Conservation (phyloP, 441 rosid genomes). For the Eutrema salsugineum region DNA sequence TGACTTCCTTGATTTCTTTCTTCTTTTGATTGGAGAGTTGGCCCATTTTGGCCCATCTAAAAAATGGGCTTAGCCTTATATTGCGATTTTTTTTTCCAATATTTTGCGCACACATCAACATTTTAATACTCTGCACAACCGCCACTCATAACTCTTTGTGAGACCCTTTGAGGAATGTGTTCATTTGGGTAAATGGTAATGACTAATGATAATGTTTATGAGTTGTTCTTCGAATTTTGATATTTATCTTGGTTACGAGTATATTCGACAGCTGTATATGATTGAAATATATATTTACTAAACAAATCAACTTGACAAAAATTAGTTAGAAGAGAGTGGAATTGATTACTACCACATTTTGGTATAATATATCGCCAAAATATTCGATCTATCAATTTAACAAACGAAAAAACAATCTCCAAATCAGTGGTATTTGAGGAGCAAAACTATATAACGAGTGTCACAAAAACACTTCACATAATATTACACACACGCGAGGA, state of each 20-base stretch:
- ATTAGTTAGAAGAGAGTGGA: background rate
- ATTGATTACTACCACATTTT: background rate
- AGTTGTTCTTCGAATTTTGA: too few relatives aligned
- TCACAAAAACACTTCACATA: conserved; percentile 12
- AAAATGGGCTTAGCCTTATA: conserved; percentile 7
- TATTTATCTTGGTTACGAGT: too few relatives aligned
- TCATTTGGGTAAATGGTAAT: too few relatives aligned
- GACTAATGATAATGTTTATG: too few relatives aligned
- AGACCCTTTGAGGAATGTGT: too few relatives aligned
- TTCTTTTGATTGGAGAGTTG: background rate
- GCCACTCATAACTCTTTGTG: too few relatives aligned
- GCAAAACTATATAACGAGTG: conserved; percentile 11
- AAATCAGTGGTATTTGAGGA: background rate
- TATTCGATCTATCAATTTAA: background rate
- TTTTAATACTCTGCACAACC: too few relatives aligned
- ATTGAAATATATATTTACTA: background rate
- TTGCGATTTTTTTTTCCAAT: background rate
- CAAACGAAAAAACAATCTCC: background rate
- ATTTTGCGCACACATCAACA: background rate
- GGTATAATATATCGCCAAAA: background rate
- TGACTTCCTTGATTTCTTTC: background rate
- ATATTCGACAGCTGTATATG: too few relatives aligned
- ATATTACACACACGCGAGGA: conserved; percentile 11
- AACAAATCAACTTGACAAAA: background rate
- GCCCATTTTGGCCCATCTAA: conserved; percentile 8